These are phyloP conservation scores for Ceriops decandra DNA, from an alignment of 345 rosid genomes.

Conservation along the genomic window DNA sequence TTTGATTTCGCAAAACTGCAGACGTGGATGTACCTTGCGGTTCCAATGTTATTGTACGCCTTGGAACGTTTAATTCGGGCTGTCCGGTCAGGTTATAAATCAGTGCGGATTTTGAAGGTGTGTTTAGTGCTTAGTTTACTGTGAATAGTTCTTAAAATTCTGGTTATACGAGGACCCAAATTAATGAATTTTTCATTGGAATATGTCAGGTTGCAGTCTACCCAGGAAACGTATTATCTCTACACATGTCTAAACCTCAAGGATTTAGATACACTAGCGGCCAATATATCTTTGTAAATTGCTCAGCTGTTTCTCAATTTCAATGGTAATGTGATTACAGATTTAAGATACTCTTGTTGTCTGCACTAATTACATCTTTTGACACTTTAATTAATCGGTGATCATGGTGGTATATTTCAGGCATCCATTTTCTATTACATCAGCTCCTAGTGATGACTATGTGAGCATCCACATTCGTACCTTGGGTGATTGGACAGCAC, in stretches of 20 bases:
- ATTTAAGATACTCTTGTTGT: neutral
- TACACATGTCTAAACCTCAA: conserved; percentile 75
- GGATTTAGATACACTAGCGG: conserved; percentile 81
- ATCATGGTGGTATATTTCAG: conserved; percentile 3
- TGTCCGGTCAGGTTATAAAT: conserved; percentile 56
- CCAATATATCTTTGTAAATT: conserved; percentile 75
- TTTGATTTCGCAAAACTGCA: conserved; percentile 16
- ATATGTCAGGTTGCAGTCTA: conserved; percentile 66
- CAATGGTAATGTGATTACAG: conserved; percentile 47
- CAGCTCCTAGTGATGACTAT: conserved; percentile 24
- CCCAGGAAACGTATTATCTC: conserved; percentile 72
- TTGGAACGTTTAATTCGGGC: conserved; percentile 59
- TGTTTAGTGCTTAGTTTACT: neutral
- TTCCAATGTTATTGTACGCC: conserved; percentile 52
- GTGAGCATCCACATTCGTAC: conserved; percentile 24
- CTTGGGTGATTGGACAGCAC: conserved; percentile 76
- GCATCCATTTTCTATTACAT: conserved; percentile 30
- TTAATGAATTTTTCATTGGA: neutral
- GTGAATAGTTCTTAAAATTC: no score
- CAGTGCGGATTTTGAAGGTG: conserved; percentile 69
- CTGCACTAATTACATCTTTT: neutral
- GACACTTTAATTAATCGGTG: neutral
- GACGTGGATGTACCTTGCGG: conserved; percentile 92
- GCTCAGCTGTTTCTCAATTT: conserved; percentile 68
- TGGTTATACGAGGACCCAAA: no score